These are phyloP conservation scores for Mimosa bimucronata DNA, from an alignment of 306 rosid species.

Conservation along the genomic window DNA sequence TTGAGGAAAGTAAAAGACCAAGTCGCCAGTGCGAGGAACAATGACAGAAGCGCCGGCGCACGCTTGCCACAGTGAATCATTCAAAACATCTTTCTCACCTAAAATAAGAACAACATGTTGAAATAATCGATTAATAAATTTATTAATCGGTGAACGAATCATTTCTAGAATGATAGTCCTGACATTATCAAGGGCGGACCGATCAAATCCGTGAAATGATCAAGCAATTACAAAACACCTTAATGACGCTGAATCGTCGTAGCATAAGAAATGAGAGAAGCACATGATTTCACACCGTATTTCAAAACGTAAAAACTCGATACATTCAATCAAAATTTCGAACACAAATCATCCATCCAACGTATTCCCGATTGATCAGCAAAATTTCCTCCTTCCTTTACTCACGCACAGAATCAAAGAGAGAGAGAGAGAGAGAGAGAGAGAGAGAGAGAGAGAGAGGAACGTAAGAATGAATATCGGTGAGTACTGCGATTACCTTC, in stretches of 20 bases:
- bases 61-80: constrained; percentile 48
- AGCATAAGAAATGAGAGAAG: neutral
- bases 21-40: constrained; percentile 57
- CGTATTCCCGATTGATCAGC: neutral
- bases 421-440: no score
- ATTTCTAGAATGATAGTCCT: neutral
- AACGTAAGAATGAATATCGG: neutral
- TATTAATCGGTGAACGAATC: neutral
- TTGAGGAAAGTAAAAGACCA: constrained; percentile 64
- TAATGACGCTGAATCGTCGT: neutral
- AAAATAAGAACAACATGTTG: neutral
- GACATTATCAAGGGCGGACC: neutral
- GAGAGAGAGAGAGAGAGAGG: neutral
- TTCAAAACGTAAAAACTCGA: neutral
- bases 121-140: neutral
- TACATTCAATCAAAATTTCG: neutral
- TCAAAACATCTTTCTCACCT: constrained; percentile 44
- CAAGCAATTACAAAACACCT: neutral
- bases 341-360: neutral
- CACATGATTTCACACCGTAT: neutral
- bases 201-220: neutral
- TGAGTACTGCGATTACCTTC: neutral
- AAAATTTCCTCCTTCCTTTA: neutral
- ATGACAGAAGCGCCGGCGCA: constrained; percentile 57
- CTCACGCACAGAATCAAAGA: neutral